phyloP scores from a whole-genome alignment of 306 rosid genomes.

The Clitoria ternatea region DNA sequence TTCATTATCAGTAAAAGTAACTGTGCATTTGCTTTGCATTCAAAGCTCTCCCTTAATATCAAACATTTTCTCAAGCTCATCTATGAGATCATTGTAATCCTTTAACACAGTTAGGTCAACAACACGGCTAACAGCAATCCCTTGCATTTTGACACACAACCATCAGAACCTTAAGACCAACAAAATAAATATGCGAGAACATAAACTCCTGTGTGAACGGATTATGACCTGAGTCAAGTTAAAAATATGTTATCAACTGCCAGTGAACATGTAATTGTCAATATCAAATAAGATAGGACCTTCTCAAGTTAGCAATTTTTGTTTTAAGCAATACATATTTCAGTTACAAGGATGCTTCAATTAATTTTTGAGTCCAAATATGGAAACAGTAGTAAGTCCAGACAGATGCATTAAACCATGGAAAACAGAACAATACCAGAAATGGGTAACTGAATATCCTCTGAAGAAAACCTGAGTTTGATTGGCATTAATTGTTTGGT shows the following conservation, averaged over 20 bases:
- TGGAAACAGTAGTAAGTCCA: neutral
- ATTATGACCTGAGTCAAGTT: too few species aligned
- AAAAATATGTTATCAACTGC: too few species aligned
- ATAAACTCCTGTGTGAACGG: too few species aligned
- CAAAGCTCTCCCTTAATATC: slow-evolving; percentile 73
- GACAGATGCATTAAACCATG: neutral
- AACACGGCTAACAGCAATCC: slow-evolving; percentile 76
- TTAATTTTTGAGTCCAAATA: neutral
- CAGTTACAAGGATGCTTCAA: neutral
- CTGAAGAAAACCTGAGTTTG: slow-evolving; percentile 70
- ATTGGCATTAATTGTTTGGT: slow-evolving; percentile 42
- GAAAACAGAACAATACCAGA: slow-evolving; percentile 49
- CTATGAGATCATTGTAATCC: slow-evolving; percentile 52
- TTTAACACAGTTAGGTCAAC: slow-evolving; percentile 56
- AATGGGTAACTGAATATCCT: slow-evolving; percentile 72
- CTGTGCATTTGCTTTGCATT: slow-evolving; percentile 53
- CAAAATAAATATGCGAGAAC: too few species aligned
- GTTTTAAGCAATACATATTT: neutral
- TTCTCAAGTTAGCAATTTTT: neutral
- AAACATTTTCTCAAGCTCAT: slow-evolving; percentile 74
- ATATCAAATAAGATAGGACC: neutral
- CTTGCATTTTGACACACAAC: too few species aligned
- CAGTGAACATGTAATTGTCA: neutral
- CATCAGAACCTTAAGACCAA: too few species aligned
- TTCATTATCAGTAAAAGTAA: slow-evolving; percentile 69